Percentiles rank a stretch among this genome's conserved stretches.
Conservation (phyloP, 345 rosid genomes). For the Arabidopsis arenosa region DNA sequence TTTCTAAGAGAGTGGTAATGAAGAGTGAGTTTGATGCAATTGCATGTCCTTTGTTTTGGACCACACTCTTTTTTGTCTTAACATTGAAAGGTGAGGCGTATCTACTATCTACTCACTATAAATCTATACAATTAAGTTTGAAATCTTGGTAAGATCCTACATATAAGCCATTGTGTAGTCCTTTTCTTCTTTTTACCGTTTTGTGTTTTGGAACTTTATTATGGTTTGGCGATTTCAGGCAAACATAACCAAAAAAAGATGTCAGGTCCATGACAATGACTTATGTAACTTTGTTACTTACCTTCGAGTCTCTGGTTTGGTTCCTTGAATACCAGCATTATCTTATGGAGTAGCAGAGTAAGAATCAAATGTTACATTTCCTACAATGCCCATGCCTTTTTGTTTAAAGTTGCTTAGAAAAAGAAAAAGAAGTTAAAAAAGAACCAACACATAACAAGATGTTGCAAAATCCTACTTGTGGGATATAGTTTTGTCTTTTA, state of each 20-base stretch:
- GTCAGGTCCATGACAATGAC: slow-evolving; percentile 37
- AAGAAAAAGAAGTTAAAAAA: slow-evolving; percentile 3
- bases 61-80: slow-evolving; percentile 42
- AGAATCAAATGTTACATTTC: slow-evolving; percentile 22
- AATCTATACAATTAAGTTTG: slow-evolving; percentile 8
- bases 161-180: slow-evolving; percentile 37
- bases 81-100: slow-evolving; percentile 45
- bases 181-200: slow-evolving; percentile 43
- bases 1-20: slow-evolving; percentile 28
- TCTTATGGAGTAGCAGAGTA: neutral
- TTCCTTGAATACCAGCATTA: slow-evolving; percentile 33
- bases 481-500: slow-evolving; percentile 18
- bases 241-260: slow-evolving; percentile 36
- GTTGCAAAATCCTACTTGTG: slow-evolving; percentile 30
- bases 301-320: slow-evolving; percentile 13
- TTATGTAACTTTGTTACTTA: slow-evolving; percentile 30
- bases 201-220: slow-evolving; percentile 29
- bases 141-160: slow-evolving; percentile 41
- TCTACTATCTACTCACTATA: slow-evolving; percentile 42
- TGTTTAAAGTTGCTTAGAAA: slow-evolving; percentile 24
- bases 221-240: slow-evolving; percentile 31
- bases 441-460: slow-evolving; percentile 21
- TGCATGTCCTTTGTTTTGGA: slow-evolving; percentile 46
- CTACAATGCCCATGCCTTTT: slow-evolving; percentile 18
- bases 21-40: slow-evolving; percentile 29